phyloP scores from a whole-genome alignment of 1,284 basidiomycete genomes.

The Ceratobasidium sp. region DNA sequence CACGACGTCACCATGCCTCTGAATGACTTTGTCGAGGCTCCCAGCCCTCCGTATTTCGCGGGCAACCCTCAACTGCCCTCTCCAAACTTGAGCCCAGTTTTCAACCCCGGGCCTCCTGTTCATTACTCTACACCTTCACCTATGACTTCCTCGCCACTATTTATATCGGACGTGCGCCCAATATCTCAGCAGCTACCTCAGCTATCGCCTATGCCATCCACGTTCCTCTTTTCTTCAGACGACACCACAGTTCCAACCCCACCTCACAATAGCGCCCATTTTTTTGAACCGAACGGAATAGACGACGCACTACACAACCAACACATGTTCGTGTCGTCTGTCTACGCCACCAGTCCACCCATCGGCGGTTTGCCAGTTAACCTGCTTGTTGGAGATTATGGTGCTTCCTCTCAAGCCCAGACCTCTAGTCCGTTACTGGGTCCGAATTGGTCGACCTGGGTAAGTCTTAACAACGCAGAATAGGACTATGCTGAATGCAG shows the following conservation, averaged over 20 bases:
- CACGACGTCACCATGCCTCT: slow-evolving; percentile 15
- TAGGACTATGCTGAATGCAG: neutral
- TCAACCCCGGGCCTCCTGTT: neutral
- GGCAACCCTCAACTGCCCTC: neutral
- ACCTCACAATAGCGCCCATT: neutral
- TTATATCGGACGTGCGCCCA: neutral
- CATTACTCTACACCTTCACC: neutral
- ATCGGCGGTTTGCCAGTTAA: neutral
- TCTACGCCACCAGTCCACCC: slow-evolving; percentile 19
- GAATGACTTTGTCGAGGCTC: neutral
- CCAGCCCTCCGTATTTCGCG: neutral
- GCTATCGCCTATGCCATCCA: neutral
- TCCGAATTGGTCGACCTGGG: neutral
- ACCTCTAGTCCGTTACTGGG: neutral
- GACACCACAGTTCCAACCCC: slow-evolving; percentile 13
- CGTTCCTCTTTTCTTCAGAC: slow-evolving; percentile 3
- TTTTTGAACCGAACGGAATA: neutral
- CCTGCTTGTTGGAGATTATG: neutral
- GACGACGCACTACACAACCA: neutral
- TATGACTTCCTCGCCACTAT: neutral
- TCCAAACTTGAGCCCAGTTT: neutral
- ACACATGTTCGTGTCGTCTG: slow-evolving; percentile 3
- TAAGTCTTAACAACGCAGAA: no score
- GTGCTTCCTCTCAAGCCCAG: neutral
- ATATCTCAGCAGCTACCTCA: neutral